Evolutionary conservation across 2,329 filamentous ascomycete species (phyloP).

Genomic region (Huntiella decipiens): DNA sequence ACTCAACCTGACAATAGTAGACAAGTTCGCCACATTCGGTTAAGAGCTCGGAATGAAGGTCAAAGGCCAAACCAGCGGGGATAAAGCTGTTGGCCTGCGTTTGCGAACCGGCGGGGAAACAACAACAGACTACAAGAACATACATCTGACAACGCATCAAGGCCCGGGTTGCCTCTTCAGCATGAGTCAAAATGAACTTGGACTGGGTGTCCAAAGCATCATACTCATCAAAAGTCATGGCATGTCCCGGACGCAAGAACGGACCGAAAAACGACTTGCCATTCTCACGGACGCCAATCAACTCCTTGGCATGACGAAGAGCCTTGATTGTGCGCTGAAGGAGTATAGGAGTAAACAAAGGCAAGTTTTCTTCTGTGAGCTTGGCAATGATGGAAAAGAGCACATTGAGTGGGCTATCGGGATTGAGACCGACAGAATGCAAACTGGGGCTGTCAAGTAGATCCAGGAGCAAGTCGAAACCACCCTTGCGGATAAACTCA

Average conservation of each 20-base stretch:
- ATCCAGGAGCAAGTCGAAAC: slow-evolving; percentile 68
- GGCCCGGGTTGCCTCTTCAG: slow-evolving; percentile 63
- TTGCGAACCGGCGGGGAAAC: slow-evolving; percentile 5
- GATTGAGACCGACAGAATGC: slow-evolving; percentile 42
- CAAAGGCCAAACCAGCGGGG: slow-evolving; percentile 60
- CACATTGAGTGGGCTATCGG: slow-evolving; percentile 9
- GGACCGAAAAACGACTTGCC: slow-evolving; percentile 51
- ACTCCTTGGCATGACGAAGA: slow-evolving; percentile 46
- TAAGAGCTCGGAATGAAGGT: slow-evolving; percentile 61
- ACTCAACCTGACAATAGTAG: slow-evolving; percentile 66
- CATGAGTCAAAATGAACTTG: slow-evolving; percentile 31
- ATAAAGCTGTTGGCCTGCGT: slow-evolving; percentile 23
- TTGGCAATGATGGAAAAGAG: slow-evolving; percentile 7
- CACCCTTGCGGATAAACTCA: slow-evolving; percentile 59
- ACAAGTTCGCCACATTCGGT: slow-evolving; percentile 60
- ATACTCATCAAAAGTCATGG: slow-evolving; percentile 17
- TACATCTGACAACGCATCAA: slow-evolving; percentile 61
- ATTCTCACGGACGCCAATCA: slow-evolving; percentile 33
- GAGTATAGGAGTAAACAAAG: slow-evolving; percentile 65
- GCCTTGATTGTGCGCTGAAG: slow-evolving; percentile 54
- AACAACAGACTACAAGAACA: slow-evolving; percentile 20
- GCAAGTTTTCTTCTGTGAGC: slow-evolving; percentile 62
- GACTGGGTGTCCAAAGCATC: slow-evolving; percentile 20
- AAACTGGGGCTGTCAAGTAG: slow-evolving; percentile 68
- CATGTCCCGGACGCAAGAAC: slow-evolving; percentile 32